These are phyloP conservation scores for Aspergillus costaricaensis DNA, from an alignment of 2,329 filamentous ascomycete genomes.

Conservation along the genomic window DNA sequence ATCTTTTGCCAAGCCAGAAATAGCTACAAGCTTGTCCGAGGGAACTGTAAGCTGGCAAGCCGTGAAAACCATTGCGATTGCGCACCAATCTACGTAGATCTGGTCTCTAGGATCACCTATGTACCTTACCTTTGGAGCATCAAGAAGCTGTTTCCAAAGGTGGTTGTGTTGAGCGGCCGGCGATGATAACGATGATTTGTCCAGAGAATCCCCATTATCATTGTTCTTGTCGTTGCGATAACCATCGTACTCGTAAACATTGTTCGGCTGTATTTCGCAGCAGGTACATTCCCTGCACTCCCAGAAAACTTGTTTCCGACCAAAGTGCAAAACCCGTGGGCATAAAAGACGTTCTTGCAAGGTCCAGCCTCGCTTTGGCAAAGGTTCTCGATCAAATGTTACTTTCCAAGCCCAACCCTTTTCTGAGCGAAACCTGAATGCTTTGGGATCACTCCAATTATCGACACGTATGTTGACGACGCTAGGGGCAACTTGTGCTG, in stretches of 20 bases:
- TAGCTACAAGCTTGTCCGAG: not conserved
- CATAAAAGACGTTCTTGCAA: not conserved
- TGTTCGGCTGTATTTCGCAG: not conserved
- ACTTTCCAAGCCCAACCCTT: not conserved
- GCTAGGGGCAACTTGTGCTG: not conserved
- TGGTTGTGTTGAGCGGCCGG: not conserved
- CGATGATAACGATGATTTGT: not conserved
- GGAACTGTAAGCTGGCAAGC: not conserved
- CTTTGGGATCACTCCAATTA: not conserved
- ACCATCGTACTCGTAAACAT: not conserved
- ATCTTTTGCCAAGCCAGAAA: not conserved
- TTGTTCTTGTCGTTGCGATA: not conserved
- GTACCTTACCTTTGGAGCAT: not conserved
- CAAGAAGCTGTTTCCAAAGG: not conserved
- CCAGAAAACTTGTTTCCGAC: not conserved
- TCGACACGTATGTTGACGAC: not conserved
- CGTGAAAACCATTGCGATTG: not conserved
- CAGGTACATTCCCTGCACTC: not conserved
- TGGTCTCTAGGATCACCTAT: not conserved
- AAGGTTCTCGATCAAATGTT: not conserved
- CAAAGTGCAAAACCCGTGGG: not conserved
- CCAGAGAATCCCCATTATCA: not conserved
- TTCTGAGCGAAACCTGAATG: not conserved
- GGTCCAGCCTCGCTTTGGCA: not conserved
- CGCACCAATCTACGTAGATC: not conserved